Evolutionary conservation across 345 rosid genomes (phyloP), one percentile per base, ranked within the genome.

Genomic region (Acer negundo): DNA sequence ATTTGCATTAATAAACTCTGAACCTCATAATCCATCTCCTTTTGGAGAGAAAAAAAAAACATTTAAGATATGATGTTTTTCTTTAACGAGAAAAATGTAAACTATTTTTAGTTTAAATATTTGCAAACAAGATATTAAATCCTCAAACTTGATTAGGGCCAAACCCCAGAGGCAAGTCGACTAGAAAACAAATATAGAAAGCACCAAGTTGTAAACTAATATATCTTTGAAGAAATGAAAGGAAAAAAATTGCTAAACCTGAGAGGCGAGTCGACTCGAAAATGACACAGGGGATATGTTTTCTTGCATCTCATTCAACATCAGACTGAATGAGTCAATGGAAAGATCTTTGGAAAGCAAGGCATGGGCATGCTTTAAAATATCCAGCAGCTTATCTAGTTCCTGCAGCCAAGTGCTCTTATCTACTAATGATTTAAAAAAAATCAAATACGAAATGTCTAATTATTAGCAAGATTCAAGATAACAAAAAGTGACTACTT

Each of bases 261-360:
- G 99, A 85, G 98, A 89, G 78, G 97, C 98, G 78, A 96, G 95
- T 77, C 97, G 89, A 83, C 98, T 92, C 19, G 99, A 94, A 84
- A 89, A 96, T 74, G 99, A 96, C 79, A 96, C 97, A 13, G 92
- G 98, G 40, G 99, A 94, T 22, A 89, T 82, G 85, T 94, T 96
- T 86, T 96, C 99, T 86, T 90, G 97, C 97, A 94, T 94, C 89
- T 96, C 98, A 77, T 89, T 94, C 85, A 94, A 76, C 90, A 96
- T 92, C 81, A 94, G 87, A 85, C 80, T 85, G 80, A 94, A 94
- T 62, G 97, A 85, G 77, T 96, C 98, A 76, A 96, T 80, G 58
- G 91, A 80, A 81, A 96, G 85, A 89, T 96, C 92, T 82, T 90
- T 82, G 26, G 97, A 90, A 81, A 96, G 87, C 85, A 96, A 82